These are phyloP conservation scores for Sphaceloma murrayae DNA, from an alignment of 2,329 filamentous ascomycete species.

Conservation along the genomic window DNA sequence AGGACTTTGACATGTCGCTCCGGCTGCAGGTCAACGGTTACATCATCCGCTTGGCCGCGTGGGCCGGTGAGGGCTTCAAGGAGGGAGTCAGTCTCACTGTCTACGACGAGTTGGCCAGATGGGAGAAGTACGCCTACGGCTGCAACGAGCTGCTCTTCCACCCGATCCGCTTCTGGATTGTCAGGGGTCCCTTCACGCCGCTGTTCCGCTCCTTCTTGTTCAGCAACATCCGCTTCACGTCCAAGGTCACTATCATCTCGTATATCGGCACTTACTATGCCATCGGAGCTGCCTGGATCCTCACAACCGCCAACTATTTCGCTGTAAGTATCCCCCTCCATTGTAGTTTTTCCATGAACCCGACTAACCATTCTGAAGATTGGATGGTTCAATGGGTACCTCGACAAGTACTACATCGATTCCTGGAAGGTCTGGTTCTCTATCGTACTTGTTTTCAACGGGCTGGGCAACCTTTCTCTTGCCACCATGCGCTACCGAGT, in stretches of 20 bases:
- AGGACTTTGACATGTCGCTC: conserved; percentile 59
- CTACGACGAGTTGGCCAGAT: conserved; percentile 60
- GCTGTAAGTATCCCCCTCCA: conserved; percentile 38
- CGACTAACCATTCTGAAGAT: neutral
- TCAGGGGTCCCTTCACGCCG: conserved; percentile 53
- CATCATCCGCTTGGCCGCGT: conserved; percentile 57
- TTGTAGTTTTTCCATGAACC: neutral
- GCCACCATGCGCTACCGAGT: conserved; percentile 56
- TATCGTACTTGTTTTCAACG: conserved; percentile 56
- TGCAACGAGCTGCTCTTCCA: conserved; percentile 65
- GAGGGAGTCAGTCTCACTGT: conserved; percentile 64
- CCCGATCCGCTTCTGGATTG: conserved; percentile 53
- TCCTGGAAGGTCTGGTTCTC: conserved; percentile 55
- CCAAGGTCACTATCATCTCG: conserved; percentile 61
- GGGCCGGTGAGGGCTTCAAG: conserved; percentile 60
- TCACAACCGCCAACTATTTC: conserved; percentile 61
- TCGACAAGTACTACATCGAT: conserved; percentile 58
- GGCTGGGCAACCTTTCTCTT: conserved; percentile 51
- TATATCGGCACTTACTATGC: conserved; percentile 66
- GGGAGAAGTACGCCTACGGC: conserved; percentile 65
- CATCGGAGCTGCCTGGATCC: conserved; percentile 54
- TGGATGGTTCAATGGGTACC: conserved; percentile 47
- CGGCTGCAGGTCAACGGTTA: conserved; percentile 63
- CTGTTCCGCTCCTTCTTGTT: conserved; percentile 53
- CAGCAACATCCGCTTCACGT: conserved; percentile 52